These are phyloP conservation scores for Blastomyces emzantsi DNA, from an alignment of 2,329 filamentous ascomycete species.

Conservation along the genomic window DNA sequence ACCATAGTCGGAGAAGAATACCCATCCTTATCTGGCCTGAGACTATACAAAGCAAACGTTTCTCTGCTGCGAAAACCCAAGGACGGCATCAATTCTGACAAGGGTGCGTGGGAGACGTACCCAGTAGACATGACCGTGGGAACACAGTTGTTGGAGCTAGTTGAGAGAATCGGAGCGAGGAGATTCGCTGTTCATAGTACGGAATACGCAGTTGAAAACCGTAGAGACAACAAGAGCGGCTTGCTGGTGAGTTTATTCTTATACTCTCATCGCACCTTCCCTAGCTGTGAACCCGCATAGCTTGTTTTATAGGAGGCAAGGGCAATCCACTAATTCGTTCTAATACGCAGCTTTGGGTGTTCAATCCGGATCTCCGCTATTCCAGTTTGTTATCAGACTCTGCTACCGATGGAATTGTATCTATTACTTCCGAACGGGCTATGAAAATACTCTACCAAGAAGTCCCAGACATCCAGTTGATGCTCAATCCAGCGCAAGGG, in stretches of 20 bases:
- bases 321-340: neutral
- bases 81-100: constrained; percentile 20
- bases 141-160: constrained; percentile 47
- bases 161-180: constrained; percentile 48
- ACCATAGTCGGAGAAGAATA: constrained; percentile 34
- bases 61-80: constrained; percentile 18
- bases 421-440: constrained; percentile 37
- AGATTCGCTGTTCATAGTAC: constrained; percentile 45
- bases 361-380: constrained; percentile 51
- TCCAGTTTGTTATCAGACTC: constrained; percentile 36
- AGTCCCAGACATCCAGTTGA: constrained; percentile 23
- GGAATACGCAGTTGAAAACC: constrained; percentile 11
- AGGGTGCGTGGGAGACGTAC: constrained; percentile 26
- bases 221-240: constrained; percentile 19
- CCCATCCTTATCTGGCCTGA: constrained; percentile 22
- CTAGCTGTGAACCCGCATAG: neutral
- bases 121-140: constrained; percentile 37
- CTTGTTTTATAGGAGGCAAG: neutral
- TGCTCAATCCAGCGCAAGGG: constrained; percentile 31
- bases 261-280: neutral
- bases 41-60: constrained; percentile 44
- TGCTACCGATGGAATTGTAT: neutral
- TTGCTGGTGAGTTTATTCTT: constrained; percentile 28
- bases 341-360: constrained; percentile 43
- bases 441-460: constrained; percentile 50